Evolutionary conservation across 352 stramenopile species (phyloP).

Genomic region (Pythium rhizo-oryzae): DNA sequence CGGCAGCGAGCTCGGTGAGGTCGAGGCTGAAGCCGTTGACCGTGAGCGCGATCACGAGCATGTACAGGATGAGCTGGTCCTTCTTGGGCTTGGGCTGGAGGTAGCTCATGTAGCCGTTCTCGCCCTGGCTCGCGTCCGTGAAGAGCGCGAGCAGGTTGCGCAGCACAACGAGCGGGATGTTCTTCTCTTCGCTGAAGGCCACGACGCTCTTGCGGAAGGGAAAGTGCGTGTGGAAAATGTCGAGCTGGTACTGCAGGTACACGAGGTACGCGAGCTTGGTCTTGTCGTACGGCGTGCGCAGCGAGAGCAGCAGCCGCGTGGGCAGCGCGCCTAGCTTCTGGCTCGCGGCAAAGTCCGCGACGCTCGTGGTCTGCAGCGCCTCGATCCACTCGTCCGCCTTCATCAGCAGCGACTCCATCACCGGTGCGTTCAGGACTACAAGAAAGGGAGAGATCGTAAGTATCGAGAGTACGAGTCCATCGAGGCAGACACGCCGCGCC

Average conservation of each 20-base stretch:
- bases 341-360: constrained; percentile 53
- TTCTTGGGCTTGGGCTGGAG: constrained; percentile 78
- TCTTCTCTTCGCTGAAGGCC: constrained; percentile 76
- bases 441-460: neutral
- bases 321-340: constrained; percentile 52
- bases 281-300: constrained; percentile 69
- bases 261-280: constrained; percentile 71
- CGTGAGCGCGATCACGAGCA: constrained; percentile 76
- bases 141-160: constrained; percentile 75
- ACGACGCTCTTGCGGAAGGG: constrained; percentile 65
- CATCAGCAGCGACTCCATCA: constrained; percentile 79
- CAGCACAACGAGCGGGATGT: constrained; percentile 71
- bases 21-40: constrained; percentile 78
- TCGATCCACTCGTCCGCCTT: constrained; percentile 80
- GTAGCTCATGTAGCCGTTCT: constrained; percentile 64
- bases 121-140: constrained; percentile 56
- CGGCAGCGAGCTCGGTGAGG: constrained; percentile 61
- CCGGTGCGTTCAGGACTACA: constrained; percentile 61
- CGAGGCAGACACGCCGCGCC: neutral
- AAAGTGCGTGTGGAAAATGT: constrained; percentile 65
- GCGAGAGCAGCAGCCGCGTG: constrained; percentile 68
- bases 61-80: constrained; percentile 79
- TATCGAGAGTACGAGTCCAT: neutral
- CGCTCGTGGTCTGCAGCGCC: constrained; percentile 51
- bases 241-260: constrained; percentile 74